These are phyloP conservation scores for Astrothelium subdiscretum DNA, from an alignment of 495 filamentous ascomycete genomes.

Conservation along the genomic window DNA sequence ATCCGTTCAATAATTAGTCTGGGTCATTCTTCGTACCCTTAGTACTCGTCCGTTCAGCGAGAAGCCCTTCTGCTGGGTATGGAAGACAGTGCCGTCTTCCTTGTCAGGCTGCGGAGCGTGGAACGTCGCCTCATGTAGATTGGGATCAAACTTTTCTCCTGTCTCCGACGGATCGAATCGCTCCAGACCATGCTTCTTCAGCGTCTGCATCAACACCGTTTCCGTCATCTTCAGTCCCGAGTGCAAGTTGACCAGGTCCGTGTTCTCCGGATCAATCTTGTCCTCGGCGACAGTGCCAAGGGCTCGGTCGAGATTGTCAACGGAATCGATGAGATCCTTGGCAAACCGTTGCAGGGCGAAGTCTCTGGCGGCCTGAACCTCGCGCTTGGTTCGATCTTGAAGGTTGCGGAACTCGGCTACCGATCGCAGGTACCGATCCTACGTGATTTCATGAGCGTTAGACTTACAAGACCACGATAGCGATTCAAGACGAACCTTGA, in stretches of 20 bases:
- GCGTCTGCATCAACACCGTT: slow-evolving; percentile 70
- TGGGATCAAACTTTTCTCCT: slow-evolving; percentile 75
- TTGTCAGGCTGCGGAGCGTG: slow-evolving; percentile 71
- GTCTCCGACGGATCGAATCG: slow-evolving; percentile 64
- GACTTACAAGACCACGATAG: background rate
- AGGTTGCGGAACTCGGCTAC: slow-evolving; percentile 96
- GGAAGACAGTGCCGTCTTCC: slow-evolving; percentile 83
- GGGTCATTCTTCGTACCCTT: slow-evolving; percentile 44
- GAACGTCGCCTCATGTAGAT: slow-evolving; percentile 92
- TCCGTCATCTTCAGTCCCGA: slow-evolving; percentile 92
- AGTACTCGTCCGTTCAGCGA: slow-evolving; percentile 78
- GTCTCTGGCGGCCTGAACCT: slow-evolving; percentile 72
- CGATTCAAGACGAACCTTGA: slow-evolving; percentile 55
- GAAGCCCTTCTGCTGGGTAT: slow-evolving; percentile 91
- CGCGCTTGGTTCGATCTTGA: slow-evolving; percentile 85
- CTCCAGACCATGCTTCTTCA: slow-evolving; percentile 89
- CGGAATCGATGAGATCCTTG: slow-evolving; percentile 79
- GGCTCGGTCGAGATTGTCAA: slow-evolving; percentile 95
- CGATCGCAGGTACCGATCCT: slow-evolving; percentile 89
- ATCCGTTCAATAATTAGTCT: background rate
- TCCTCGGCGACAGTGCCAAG: slow-evolving; percentile 64
- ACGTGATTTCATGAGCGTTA: slow-evolving; percentile 3
- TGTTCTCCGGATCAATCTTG: slow-evolving; percentile 45
- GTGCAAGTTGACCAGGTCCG: slow-evolving; percentile 69
- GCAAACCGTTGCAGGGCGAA: slow-evolving; percentile 94